phyloP scores from a whole-genome alignment of 108 stramenopile genomes.

The Thalassiosira profunda region DNA sequence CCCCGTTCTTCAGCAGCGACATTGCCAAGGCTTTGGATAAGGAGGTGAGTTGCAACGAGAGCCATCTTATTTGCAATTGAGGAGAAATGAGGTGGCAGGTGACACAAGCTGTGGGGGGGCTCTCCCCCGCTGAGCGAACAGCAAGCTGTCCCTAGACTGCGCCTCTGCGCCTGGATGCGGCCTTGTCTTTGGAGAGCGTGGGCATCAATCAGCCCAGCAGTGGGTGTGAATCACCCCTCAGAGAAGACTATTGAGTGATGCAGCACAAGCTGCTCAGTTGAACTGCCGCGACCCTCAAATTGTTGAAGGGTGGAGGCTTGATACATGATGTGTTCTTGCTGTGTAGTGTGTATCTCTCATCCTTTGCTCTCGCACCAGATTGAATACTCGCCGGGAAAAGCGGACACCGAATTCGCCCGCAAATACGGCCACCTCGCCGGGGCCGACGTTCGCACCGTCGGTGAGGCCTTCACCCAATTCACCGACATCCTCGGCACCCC shows the following conservation, averaged over 20 bases:
- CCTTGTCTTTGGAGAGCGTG: too few species aligned
- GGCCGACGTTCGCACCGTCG: slow-evolving; percentile 81
- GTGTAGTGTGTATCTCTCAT: background rate
- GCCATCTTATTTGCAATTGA: background rate
- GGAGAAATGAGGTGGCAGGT: background rate
- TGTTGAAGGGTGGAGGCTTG: too few species aligned
- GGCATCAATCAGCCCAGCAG: too few species aligned
- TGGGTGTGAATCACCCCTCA: too few species aligned
- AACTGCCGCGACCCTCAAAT: too few species aligned
- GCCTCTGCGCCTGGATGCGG: too few species aligned
- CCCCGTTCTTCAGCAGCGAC: slow-evolving; percentile 38
- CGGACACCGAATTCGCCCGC: slow-evolving; percentile 81
- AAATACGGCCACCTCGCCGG: slow-evolving; percentile 87
- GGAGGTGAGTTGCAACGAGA: slow-evolving; percentile 23
- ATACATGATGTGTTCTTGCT: too few species aligned
- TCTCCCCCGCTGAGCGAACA: too few species aligned
- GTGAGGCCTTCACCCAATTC: slow-evolving; percentile 90
- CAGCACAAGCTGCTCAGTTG: too few species aligned
- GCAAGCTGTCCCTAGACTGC: too few species aligned
- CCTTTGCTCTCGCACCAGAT: slow-evolving; percentile 36
- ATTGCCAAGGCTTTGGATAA: slow-evolving; percentile 32
- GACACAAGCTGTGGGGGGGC: background rate
- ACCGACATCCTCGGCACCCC: slow-evolving; percentile 78
- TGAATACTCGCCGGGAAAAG: slow-evolving; percentile 78
- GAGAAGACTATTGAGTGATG: too few species aligned